Evolutionary conservation across 805 yeast genomes (phyloP).

Genomic region (Kuraishia hungarica): DNA sequence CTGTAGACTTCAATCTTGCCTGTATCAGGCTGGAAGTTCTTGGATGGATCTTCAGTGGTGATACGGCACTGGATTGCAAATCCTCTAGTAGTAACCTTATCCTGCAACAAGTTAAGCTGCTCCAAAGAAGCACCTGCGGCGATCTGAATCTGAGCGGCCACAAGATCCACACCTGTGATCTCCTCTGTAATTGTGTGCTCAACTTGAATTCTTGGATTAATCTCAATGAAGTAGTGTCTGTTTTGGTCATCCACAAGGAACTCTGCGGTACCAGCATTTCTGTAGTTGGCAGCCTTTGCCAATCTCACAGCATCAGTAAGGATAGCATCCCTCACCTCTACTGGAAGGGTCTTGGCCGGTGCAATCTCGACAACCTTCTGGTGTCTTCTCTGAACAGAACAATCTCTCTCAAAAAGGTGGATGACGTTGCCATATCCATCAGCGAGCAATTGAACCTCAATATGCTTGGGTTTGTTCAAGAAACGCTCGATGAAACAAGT

Average conservation of each 20-base stretch:
- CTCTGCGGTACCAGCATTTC: constrained; percentile 98
- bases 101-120: constrained; percentile 89
- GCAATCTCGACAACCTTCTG: constrained; percentile 98
- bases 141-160: constrained; percentile 97
- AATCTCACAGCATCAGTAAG: constrained; percentile 90
- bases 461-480: constrained; percentile 92
- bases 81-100: constrained; percentile 91
- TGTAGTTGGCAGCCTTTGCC: constrained; percentile 81
- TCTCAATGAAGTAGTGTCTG: constrained; percentile 96
- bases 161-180: constrained; percentile 95
- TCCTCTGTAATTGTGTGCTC: constrained; percentile 99
- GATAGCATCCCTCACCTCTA: constrained; percentile 81
- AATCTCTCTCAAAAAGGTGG: constrained; percentile 94
- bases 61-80: constrained; percentile 99
- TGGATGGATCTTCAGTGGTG: constrained; percentile 96
- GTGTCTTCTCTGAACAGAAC: constrained; percentile 99
- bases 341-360: constrained; percentile 87
- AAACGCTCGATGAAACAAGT: constrained; percentile 97
- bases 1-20: constrained; percentile 97
- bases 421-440: constrained; percentile 92
- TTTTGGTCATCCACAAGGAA: constrained; percentile 87
- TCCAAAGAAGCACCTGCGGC: constrained; percentile 96
- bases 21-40: constrained; percentile 96
- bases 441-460: constrained; percentile 93
- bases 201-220: constrained; percentile 96